These are phyloP conservation scores for Plectosphaerella cucumerina DNA, from an alignment of 2,329 filamentous ascomycete genomes.

Conservation along the genomic window DNA sequence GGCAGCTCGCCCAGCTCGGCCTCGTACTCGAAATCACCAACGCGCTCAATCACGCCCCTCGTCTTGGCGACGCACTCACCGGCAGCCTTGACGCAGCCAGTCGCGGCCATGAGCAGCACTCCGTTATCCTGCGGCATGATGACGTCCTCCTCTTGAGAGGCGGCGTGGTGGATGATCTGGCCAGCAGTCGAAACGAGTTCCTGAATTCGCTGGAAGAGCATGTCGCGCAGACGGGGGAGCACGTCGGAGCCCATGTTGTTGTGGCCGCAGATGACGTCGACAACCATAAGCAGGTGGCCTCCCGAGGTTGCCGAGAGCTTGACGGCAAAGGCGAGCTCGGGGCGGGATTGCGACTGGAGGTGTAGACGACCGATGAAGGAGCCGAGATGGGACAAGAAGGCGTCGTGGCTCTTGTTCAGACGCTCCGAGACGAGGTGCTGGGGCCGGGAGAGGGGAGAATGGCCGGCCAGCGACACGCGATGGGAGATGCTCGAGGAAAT, in stretches of 20 bases:
- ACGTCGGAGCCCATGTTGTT: conserved; percentile 64
- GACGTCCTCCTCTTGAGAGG: conserved; percentile 69
- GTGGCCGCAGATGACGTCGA: conserved; percentile 78
- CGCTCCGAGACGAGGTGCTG: conserved; percentile 79
- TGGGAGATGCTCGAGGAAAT: conserved; percentile 59
- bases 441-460: conserved; percentile 57
- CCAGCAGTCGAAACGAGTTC: conserved; percentile 77
- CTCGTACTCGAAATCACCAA: conserved; percentile 89
- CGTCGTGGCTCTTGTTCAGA: conserved; percentile 76
- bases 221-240: conserved; percentile 64
- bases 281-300: conserved; percentile 70
- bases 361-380: conserved; percentile 90
- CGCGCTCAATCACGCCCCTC: conserved; percentile 78
- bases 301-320: conserved; percentile 81
- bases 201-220: conserved; percentile 76
- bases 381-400: conserved; percentile 83
- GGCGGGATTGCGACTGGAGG: conserved; percentile 84
- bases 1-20: conserved; percentile 53
- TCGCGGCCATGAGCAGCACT: conserved; percentile 72
- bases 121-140: conserved; percentile 78
- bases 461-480: conserved; percentile 71
- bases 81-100: conserved; percentile 81
- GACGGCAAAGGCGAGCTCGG: conserved; percentile 77
- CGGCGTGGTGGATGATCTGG: conserved; percentile 68
- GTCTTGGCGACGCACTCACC: conserved; percentile 89